Evolutionary conservation across 306 rosid genomes (phyloP).

Genomic region (Vigna trinervia): DNA sequence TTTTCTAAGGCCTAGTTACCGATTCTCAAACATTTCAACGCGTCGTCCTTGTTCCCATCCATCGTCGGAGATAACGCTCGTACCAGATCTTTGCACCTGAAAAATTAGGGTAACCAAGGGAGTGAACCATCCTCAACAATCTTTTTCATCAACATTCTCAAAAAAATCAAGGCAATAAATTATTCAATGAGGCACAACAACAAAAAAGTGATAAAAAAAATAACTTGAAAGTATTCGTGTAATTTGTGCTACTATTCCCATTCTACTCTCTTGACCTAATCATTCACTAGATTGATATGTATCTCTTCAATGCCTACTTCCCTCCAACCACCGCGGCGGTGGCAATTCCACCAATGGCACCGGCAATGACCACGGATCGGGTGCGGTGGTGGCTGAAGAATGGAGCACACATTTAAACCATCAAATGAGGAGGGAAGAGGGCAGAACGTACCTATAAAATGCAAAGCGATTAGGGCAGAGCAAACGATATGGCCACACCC

Average conservation of each 20-base stretch:
- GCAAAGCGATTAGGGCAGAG: no score
- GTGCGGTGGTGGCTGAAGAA: constrained; percentile 55
- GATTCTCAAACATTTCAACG: constrained; percentile 78
- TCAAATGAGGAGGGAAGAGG: no score
- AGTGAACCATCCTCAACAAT: not conserved
- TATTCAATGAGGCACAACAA: not conserved
- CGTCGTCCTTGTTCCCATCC: constrained; percentile 97
- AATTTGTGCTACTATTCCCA: constrained; percentile 10
- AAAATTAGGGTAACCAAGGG: not conserved
- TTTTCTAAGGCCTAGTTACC: constrained; percentile 71
- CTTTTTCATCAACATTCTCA: no score
- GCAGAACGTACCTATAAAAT: no score
- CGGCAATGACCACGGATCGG: constrained; percentile 76
- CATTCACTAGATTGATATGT: constrained; percentile 58
- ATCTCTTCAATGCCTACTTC: constrained; percentile 64
- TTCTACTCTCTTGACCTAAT: not conserved
- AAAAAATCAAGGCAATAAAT: not conserved
- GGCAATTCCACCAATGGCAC: constrained; percentile 66
- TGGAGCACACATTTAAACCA: no score
- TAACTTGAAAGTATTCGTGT: constrained; percentile 2
- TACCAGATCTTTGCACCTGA: constrained; percentile 38
- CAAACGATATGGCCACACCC: no score
- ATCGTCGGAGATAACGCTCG: constrained; percentile 42
- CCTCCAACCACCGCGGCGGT: constrained; percentile 69
- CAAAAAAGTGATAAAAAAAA: not conserved